A percentile compares a stretch with the other conserved stretches of the same genome.
These are phyloP conservation scores for Trichomonascus vanleenenianus DNA, from an alignment of 805 yeast genomes.

Conservation along the genomic window DNA sequence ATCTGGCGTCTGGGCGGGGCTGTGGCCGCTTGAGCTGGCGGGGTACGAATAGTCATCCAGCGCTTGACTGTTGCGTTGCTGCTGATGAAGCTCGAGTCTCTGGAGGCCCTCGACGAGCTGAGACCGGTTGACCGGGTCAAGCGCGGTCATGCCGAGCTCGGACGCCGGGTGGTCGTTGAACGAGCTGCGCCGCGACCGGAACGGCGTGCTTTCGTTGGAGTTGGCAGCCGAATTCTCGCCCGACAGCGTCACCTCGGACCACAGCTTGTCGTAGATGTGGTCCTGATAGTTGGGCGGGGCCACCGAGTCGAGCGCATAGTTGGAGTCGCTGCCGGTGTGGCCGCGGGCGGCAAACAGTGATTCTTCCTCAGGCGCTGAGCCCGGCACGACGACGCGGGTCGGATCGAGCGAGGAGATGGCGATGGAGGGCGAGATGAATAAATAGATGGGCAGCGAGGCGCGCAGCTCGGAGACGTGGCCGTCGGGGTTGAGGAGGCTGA, in stretches of 20 bases:
- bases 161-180: slow-evolving; percentile 19
- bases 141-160: slow-evolving; percentile 20
- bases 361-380: slow-evolving; percentile 7
- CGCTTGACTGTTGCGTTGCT: slow-evolving; percentile 55
- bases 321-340: neutral
- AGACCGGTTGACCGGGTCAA: slow-evolving; percentile 28
- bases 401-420: slow-evolving; percentile 47
- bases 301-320: slow-evolving; percentile 22
- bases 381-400: slow-evolving; percentile 11
- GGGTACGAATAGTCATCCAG: slow-evolving; percentile 16
- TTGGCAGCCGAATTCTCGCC: slow-evolving; percentile 30
- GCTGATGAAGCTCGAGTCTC: slow-evolving; percentile 30
- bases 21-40: slow-evolving; percentile 3
- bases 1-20: slow-evolving; percentile 19
- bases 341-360: slow-evolving; percentile 16
- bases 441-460: slow-evolving; percentile 75
- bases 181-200: slow-evolving; percentile 28
- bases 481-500: slow-evolving; percentile 76
- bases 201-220: slow-evolving; percentile 33
- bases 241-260: slow-evolving; percentile 49
- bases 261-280: slow-evolving; percentile 69
- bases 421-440: slow-evolving; percentile 78
- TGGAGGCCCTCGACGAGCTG: slow-evolving; percentile 33
- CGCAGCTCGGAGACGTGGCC: slow-evolving; percentile 89
- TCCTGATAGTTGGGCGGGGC: slow-evolving; percentile 80